A percentile compares a stretch with the other conserved stretches of the same genome.
Conservation (phyloP, 176 grass and related monocot species). For the Rhynchospora pubera region DNA sequence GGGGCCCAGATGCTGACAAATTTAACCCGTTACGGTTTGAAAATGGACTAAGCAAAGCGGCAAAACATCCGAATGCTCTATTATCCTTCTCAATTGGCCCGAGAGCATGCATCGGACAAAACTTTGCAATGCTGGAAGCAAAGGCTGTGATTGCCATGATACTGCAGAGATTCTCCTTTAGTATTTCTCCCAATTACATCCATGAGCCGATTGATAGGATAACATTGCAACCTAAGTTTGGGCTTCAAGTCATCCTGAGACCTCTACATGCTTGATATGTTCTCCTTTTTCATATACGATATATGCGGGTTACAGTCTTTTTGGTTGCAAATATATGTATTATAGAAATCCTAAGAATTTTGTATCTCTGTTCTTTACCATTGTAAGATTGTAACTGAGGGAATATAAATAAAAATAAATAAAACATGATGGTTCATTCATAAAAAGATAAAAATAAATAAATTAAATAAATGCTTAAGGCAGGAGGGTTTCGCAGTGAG, state of each 20-base stretch:
- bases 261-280: neutral
- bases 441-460: too few relatives aligned
- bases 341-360: too few relatives aligned
- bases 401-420: too few relatives aligned
- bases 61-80: slow-evolving; percentile 31
- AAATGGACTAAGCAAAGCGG: slow-evolving; percentile 27
- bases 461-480: too few relatives aligned
- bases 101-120: slow-evolving; percentile 41
- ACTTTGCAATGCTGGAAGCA: slow-evolving; percentile 49
- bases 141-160: slow-evolving; percentile 44
- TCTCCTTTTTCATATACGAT: too few relatives aligned
- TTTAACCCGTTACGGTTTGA: slow-evolving; percentile 36
- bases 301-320: too few relatives aligned
- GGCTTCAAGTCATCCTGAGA: slow-evolving; percentile 37
- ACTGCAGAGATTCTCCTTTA: slow-evolving; percentile 39
- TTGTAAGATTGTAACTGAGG: too few relatives aligned
- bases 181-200: slow-evolving; percentile 34
- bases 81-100: slow-evolving; percentile 39
- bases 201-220: slow-evolving; percentile 33
- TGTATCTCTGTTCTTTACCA: too few relatives aligned
- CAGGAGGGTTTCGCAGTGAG: too few relatives aligned
- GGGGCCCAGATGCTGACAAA: slow-evolving; percentile 32
- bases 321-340: too few relatives aligned
- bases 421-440: too few relatives aligned
- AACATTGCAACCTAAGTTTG: slow-evolving; percentile 26